Evolutionary conservation across 768 basidiomycete genomes (phyloP).

Genomic region (Amanita inopinata): DNA sequence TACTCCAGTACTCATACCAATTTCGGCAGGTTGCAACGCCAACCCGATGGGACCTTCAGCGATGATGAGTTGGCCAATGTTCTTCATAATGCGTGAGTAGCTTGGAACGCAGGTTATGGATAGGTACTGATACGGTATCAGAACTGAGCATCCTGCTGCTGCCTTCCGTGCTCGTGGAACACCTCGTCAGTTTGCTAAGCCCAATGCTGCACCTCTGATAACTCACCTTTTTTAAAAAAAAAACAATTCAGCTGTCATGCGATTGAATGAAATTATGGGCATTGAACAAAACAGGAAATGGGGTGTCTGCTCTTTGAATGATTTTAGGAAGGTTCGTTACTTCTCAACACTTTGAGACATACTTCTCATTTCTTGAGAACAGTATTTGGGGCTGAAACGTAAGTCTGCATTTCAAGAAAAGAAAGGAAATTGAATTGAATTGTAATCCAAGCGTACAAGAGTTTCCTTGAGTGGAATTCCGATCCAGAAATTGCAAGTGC

Average conservation of each 20-base stretch:
- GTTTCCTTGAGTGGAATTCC: constrained; percentile 78
- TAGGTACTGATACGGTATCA: constrained; percentile 17
- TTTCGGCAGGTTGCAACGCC: constrained; percentile 38
- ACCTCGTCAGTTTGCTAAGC: constrained; percentile 31
- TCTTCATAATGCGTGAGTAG: constrained; percentile 56
- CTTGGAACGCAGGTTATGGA: background rate
- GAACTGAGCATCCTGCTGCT: constrained; percentile 62
- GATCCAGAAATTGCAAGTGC: constrained; percentile 55
- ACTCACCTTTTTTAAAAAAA: background rate
- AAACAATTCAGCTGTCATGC: constrained; percentile 42
- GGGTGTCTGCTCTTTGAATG: constrained; percentile 80
- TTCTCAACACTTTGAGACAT: background rate
- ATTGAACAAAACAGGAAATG: constrained; percentile 68
- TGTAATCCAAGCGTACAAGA: constrained; percentile 41
- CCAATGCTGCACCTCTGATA: background rate
- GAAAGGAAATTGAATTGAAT: constrained; percentile 2
- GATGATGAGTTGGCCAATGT: constrained; percentile 63
- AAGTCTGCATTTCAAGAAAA: constrained; percentile 13
- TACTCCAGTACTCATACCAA: background rate
- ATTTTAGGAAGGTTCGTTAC: constrained; percentile 53
- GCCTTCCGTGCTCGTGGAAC: constrained; percentile 72
- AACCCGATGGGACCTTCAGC: constrained; percentile 50
- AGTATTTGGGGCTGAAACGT: constrained; percentile 77
- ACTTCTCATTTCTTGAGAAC: background rate
- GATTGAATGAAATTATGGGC: constrained; percentile 75